Percentiles rank a stretch among this genome's conserved stretches.
phyloP scores from a whole-genome alignment of 2,329 filamentous ascomycete species.

The Byssoonygena ceratinophila region DNA sequence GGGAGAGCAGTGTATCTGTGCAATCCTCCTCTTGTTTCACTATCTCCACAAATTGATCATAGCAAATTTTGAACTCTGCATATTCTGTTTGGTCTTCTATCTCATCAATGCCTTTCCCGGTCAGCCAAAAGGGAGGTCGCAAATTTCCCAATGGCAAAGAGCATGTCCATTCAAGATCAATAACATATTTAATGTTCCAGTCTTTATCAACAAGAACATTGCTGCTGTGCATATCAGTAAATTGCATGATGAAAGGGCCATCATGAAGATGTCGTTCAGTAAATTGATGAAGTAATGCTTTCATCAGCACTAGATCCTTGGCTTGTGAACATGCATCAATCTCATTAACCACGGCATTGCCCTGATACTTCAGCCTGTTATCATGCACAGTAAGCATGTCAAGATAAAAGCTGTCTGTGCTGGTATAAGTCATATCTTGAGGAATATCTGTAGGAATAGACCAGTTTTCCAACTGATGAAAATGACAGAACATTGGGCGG shows the following conservation, averaged over 20 bases:
- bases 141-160: constrained; percentile 23
- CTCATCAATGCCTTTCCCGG: constrained; percentile 11
- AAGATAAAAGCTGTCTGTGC: constrained; percentile 16
- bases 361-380: constrained; percentile 20
- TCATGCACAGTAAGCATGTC: constrained; percentile 21
- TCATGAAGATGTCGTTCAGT: constrained; percentile 21
- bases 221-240: constrained; percentile 30
- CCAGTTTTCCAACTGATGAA: too few relatives aligned
- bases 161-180: constrained; percentile 29
- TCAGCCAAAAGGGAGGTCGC: constrained; percentile 21
- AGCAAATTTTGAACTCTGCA: neutral
- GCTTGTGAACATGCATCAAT: constrained; percentile 8
- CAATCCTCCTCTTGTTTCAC: constrained; percentile 17
- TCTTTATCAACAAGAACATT: constrained; percentile 19
- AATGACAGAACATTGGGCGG: constrained; percentile 18
- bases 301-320: constrained; percentile 22
- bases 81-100: neutral
- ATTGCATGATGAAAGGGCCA: constrained; percentile 27
- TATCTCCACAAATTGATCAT: constrained; percentile 11
- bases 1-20: neutral
- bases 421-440: too few relatives aligned
- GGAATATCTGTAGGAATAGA: constrained; percentile 24
- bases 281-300: constrained; percentile 23
- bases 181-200: constrained; percentile 28
- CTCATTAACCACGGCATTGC: constrained; percentile 15